Base-by-base conservation (phyloP, 768 basidiomycete species). In the Kwoniella europaea region DNA sequence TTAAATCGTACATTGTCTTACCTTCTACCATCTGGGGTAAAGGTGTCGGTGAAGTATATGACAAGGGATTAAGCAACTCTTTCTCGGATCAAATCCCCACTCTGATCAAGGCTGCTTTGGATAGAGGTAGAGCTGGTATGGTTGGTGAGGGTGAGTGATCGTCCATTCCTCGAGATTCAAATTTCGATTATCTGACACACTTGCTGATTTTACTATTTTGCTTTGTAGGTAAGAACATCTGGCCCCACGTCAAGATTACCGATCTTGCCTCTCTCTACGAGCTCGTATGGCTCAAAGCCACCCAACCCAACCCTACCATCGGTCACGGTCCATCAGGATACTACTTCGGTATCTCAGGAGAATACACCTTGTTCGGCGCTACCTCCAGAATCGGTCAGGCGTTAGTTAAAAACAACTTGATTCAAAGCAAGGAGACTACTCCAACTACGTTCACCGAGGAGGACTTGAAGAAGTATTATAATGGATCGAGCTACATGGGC, bases 11-110 rank as follows among this genome's bases (percentile, higher is more conserved):
- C 71, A 81, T 83, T 59, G 72, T 82, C 59, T 64, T 83, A 1
- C 81, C 82, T 2, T 81, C 81, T 4, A 83, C 82, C n/a, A 83
- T 83, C 68, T 83, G 79, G 75, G 82, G 79, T 22, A 58, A 64
- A 56, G 77, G 72, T 54, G 65, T 75, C 9, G 76, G 75, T 4
- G 73, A 76, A 56, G 50, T 83, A 4, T 80, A 72, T 55, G 75
- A 79, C 5, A 74, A 73, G 62, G 79, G 77, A 10, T 72, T 83
- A 44, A 71, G 74, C 18, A 82, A 83, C 73, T 61, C 68, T 13
- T 79, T 77, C 68, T 78, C 76, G 24, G 71, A 76, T 22, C 82
- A 83, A 69, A 75, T 83, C 59, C 82, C 82, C 10, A 73, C 68
- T 35, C 44, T 82, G 57, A 77, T 80, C 65, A 73, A 72, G 57